Percentiles rank a stretch among this genome's conserved stretches.
phyloP scores from a whole-genome alignment of 495 filamentous ascomycete species.

The Aspergillus bertholletiae region DNA sequence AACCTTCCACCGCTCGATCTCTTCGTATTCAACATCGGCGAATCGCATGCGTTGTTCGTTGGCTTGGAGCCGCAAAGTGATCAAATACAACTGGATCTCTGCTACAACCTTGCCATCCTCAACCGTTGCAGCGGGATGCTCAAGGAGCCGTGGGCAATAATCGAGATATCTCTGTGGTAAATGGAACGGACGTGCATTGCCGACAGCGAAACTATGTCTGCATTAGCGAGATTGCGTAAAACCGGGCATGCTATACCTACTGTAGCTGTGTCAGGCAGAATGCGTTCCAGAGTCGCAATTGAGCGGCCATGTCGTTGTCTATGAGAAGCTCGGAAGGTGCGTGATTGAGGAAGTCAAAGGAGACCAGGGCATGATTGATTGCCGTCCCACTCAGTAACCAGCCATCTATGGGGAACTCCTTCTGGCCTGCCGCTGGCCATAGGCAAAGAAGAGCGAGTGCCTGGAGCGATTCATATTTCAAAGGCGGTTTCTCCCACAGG shows the following conservation, averaged over 20 bases:
- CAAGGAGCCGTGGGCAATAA: constrained; percentile 32
- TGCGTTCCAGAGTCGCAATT: constrained; percentile 39
- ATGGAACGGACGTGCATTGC: constrained; percentile 34
- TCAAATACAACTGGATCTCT: constrained; percentile 36
- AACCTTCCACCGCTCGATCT: constrained; percentile 38
- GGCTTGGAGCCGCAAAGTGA: constrained; percentile 27
- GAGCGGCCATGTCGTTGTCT: constrained; percentile 27
- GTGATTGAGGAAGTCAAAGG: constrained; percentile 31
- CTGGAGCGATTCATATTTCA: constrained; percentile 35
- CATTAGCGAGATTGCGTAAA: constrained; percentile 3
- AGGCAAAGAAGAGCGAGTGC: constrained; percentile 36
- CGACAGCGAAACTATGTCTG: constrained; percentile 28
- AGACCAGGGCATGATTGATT: constrained; percentile 36
- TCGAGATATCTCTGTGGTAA: constrained; percentile 34
- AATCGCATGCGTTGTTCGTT: constrained; percentile 28
- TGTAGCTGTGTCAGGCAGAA: constrained; percentile 38
- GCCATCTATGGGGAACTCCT: constrained; percentile 36
- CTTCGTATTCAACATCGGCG: constrained; percentile 32
- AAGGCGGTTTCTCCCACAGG: constrained; percentile 31
- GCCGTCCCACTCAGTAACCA: constrained; percentile 43
- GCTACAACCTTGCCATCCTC: constrained; percentile 36
- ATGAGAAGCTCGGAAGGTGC: constrained; percentile 21
- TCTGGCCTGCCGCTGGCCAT: constrained; percentile 33
- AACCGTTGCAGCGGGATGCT: constrained; percentile 29
- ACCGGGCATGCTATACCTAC: constrained; percentile 16